A percentile compares a stretch with the other conserved stretches of the same genome.
phyloP scores from a whole-genome alignment of 139 green algal species.

The Coccomyxa sp. region DNA sequence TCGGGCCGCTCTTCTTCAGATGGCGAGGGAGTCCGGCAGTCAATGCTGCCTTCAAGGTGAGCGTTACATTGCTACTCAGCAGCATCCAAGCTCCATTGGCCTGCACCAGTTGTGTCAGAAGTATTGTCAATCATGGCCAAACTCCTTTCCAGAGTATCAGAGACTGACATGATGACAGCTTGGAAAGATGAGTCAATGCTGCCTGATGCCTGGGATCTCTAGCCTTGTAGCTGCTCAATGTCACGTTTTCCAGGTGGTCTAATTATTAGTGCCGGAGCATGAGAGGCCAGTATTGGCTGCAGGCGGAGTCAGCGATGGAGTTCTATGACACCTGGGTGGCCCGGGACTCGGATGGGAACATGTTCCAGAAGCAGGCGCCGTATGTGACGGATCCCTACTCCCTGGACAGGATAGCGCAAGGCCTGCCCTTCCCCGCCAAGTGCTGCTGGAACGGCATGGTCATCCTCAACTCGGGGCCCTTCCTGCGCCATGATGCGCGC shows the following conservation, averaged over 20 bases:
- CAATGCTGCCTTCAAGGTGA: background rate
- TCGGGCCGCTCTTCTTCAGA: background rate
- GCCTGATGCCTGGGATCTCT: background rate
- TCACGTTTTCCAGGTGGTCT: too few relatives aligned
- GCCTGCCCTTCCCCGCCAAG: slow-evolving; percentile 39
- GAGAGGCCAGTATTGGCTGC: background rate
- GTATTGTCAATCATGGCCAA: too few relatives aligned
- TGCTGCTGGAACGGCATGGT: slow-evolving; percentile 70
- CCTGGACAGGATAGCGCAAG: slow-evolving; percentile 18
- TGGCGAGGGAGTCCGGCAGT: background rate
- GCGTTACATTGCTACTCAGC: background rate
- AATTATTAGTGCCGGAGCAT: too few relatives aligned
- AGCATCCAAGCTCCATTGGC: too few relatives aligned
- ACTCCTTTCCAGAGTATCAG: too few relatives aligned
- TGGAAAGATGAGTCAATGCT: background rate
- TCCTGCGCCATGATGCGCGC: slow-evolving; percentile 13
- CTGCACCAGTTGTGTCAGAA: too few relatives aligned
- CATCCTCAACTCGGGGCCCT: slow-evolving; percentile 36
- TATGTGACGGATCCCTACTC: slow-evolving; percentile 12
- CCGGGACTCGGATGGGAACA: slow-evolving; percentile 31
- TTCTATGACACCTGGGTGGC: slow-evolving; percentile 56
- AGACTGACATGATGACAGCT: background rate
- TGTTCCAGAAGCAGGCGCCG: slow-evolving; percentile 20
- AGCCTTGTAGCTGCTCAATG: too few relatives aligned
- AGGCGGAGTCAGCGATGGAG: background rate